Percentiles rank a stretch among this genome's conserved stretches.
These are phyloP conservation scores for Aspergillus persii DNA, from an alignment of 2,329 filamentous ascomycete genomes.

Conservation along the genomic window DNA sequence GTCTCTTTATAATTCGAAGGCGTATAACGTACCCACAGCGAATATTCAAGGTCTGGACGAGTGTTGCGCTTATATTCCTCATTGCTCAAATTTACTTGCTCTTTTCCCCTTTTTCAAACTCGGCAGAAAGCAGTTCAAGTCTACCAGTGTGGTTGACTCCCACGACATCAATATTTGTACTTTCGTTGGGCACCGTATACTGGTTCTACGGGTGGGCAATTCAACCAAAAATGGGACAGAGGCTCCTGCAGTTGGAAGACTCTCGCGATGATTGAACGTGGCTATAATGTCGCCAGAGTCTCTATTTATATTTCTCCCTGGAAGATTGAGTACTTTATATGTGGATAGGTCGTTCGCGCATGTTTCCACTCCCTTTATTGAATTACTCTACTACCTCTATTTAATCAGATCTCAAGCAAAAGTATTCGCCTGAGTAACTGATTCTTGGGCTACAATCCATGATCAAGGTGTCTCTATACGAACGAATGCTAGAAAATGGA, in stretches of 20 bases:
- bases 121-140: constrained; percentile 45
- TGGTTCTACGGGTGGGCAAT: constrained; percentile 29
- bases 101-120: constrained; percentile 55
- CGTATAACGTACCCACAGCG: constrained; percentile 39
- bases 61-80: constrained; percentile 53
- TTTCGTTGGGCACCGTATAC: constrained; percentile 47
- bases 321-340: neutral
- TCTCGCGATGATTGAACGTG: neutral
- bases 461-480: neutral
- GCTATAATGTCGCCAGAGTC: neutral
- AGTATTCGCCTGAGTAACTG: neutral
- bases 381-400: neutral
- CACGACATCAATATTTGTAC: constrained; percentile 47
- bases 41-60: constrained; percentile 42
- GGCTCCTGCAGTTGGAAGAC: neutral
- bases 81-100: constrained; percentile 62
- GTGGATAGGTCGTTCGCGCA: neutral
- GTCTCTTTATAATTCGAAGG: constrained; percentile 41
- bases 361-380: neutral
- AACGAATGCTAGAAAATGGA: neutral
- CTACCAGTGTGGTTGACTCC: constrained; percentile 51
- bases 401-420: no score
- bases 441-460: neutral
- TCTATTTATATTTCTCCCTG: neutral
- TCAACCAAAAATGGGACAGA: neutral